Conservation (phyloP, 2,329 filamentous ascomycete genomes). For the Thelonectria olida region DNA sequence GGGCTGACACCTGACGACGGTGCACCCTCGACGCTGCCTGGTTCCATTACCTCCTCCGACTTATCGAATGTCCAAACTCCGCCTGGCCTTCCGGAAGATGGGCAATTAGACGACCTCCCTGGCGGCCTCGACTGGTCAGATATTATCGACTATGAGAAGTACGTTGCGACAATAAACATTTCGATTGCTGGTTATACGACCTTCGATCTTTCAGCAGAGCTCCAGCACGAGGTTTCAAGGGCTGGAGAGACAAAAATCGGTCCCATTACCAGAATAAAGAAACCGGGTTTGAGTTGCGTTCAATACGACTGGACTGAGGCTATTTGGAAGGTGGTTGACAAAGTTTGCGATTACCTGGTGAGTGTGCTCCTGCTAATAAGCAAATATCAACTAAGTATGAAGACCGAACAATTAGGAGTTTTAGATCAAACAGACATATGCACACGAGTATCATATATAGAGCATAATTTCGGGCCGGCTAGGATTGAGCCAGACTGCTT, state of each 20-base stretch:
- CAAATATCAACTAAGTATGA: neutral
- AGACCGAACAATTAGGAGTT: neutral
- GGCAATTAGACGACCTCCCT: no score
- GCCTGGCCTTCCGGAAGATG: no score
- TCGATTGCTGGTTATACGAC: neutral
- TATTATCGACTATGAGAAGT: neutral
- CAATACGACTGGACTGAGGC: neutral
- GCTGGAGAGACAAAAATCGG: neutral
- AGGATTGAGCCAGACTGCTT: neutral
- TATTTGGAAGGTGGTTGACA: neutral
- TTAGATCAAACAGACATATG: neutral
- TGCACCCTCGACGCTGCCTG: no score
- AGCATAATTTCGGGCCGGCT: neutral
- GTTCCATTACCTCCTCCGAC: no score
- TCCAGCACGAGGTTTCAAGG: neutral
- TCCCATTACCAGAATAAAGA: neutral
- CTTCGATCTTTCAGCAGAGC: neutral
- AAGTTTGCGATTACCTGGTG: neutral
- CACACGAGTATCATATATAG: neutral
- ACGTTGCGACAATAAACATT: neutral
- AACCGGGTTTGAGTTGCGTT: neutral
- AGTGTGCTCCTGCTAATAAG: neutral
- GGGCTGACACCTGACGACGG: no score
- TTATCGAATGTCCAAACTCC: no score
- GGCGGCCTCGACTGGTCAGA: no score